Conservation (phyloP, 2,329 filamentous ascomycete genomes). For the Lachnellula arida region DNA sequence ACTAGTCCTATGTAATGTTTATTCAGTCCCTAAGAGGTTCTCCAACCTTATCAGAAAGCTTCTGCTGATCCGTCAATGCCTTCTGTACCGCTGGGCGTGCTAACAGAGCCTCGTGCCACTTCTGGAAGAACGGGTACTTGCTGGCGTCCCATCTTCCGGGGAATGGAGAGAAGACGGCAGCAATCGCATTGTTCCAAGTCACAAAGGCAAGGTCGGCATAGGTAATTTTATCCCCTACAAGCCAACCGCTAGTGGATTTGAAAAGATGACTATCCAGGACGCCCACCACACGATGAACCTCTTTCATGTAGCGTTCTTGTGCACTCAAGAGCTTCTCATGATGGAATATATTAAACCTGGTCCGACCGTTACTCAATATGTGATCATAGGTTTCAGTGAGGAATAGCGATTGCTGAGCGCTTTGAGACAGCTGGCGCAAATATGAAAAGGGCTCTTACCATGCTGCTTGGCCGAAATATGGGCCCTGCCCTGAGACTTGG, state of each 20-base stretch:
- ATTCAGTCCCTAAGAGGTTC: too few relatives aligned
- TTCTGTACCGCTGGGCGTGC: background rate
- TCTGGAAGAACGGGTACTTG: background rate
- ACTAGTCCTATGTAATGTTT: too few relatives aligned
- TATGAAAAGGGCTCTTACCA: slow-evolving; percentile 14
- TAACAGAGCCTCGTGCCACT: background rate
- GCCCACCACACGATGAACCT: slow-evolving; percentile 30
- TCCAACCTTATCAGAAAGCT: too few relatives aligned
- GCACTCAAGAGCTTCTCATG: slow-evolving; percentile 39
- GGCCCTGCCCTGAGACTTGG: slow-evolving; percentile 35
- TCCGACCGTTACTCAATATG: background rate
- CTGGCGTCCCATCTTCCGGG: background rate
- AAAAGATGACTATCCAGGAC: slow-evolving; percentile 39
- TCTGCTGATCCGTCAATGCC: too few relatives aligned
- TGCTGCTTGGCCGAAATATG: slow-evolving; percentile 35
- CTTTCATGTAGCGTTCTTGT: slow-evolving; percentile 39
- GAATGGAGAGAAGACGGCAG: background rate
- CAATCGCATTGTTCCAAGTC: background rate
- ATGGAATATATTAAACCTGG: slow-evolving; percentile 28
- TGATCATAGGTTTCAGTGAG: background rate
- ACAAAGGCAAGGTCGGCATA: slow-evolving; percentile 32
- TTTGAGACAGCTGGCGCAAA: too few relatives aligned
- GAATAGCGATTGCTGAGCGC: too few relatives aligned
- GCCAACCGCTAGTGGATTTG: slow-evolving; percentile 25
- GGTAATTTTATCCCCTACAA: slow-evolving; percentile 35